phyloP scores from a whole-genome alignment of 2,329 filamentous ascomycete genomes.

The Aspergillus sp. region DNA sequence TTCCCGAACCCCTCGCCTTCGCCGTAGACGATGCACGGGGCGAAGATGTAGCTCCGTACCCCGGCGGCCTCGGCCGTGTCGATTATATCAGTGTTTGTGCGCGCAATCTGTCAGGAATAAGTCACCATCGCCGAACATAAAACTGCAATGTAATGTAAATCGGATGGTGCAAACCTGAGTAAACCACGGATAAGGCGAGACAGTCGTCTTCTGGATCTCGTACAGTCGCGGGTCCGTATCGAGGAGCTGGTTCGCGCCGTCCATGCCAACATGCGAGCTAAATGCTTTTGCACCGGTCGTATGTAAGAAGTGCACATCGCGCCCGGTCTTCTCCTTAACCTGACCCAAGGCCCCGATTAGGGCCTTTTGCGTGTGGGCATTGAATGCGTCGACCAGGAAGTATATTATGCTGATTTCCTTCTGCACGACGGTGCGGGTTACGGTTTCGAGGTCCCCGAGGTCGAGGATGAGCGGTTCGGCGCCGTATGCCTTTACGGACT shows the following conservation, averaged over 20 bases:
- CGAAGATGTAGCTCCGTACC: constrained; percentile 54
- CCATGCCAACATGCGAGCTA: constrained; percentile 47
- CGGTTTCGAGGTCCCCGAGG: constrained; percentile 30
- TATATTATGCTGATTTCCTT: constrained; percentile 51
- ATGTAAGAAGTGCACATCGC: constrained; percentile 52
- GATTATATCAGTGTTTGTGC: constrained; percentile 49
- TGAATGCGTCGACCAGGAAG: constrained; percentile 50
- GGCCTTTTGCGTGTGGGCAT: constrained; percentile 5
- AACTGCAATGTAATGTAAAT: background rate
- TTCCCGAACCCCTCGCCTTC: constrained; percentile 53
- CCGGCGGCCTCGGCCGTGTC: constrained; percentile 44
- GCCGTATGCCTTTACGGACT: constrained; percentile 46
- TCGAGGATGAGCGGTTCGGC: constrained; percentile 38
- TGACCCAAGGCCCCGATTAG: constrained; percentile 51
- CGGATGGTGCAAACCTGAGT: constrained; percentile 27
- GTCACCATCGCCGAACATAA: background rate
- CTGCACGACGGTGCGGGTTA: constrained; percentile 40
- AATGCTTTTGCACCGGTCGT: constrained; percentile 56
- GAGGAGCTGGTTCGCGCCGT: constrained; percentile 30
- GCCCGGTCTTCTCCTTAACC: constrained; percentile 43
- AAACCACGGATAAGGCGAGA: constrained; percentile 34
- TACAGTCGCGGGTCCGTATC: background rate
- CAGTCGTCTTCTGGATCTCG: background rate
- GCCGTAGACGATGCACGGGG: constrained; percentile 56
- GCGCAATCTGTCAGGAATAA: background rate